Base-by-base conservation (phyloP, 164 flowering plant species). In the Malania oleifera region DNA sequence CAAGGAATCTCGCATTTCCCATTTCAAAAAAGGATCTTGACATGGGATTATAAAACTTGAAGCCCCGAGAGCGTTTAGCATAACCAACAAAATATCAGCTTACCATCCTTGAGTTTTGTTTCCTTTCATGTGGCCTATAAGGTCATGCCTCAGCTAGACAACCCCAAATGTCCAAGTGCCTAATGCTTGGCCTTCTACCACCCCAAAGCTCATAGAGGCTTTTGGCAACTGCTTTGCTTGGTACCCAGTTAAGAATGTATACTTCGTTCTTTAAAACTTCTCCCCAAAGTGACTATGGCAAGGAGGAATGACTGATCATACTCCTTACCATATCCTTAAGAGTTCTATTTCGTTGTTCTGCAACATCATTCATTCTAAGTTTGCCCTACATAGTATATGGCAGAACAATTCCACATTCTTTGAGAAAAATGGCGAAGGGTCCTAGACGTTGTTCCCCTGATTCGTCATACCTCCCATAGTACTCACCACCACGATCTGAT, bases 281-380 rank as follows among this genome's bases (percentile, higher is more conserved):
- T 39, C 43, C 43, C 43, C 43, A 39, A 39, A 39, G 43, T 39
- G 43, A 39, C 43, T 39, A 9, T 39, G 15, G 43, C 43, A 39
- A 39, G 15, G 43, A 39, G 15, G 43, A 39, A 39, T 39, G 43
- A 39, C 43, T 39, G 15, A 39, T 39, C 43, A 39, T 39, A 39
- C 43, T 39, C 43, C 43, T 39, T 39, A 39, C 43, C 43, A 39
- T 39, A 44, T 44, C 48, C 5, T 44, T 44, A 44, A 44, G 15
- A 5, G 48, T 44, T 44, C 15, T 17, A 13, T 44, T 44, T 44
- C 48, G 15, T 44, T 13, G 5, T 13, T 44, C 48, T 5, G 48
- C 48, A 44, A 44, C 48, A 44, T 13, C 48, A 44, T 44, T 44
- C 48, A 44, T 44, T 4, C 48, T 44, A 20, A 13, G 48, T 5